Evolutionary conservation across 2,329 filamentous ascomycete genomes (phyloP), one percentile per base, ranked within the genome.

Genomic region (Penicillium aurantiogriseum): DNA sequence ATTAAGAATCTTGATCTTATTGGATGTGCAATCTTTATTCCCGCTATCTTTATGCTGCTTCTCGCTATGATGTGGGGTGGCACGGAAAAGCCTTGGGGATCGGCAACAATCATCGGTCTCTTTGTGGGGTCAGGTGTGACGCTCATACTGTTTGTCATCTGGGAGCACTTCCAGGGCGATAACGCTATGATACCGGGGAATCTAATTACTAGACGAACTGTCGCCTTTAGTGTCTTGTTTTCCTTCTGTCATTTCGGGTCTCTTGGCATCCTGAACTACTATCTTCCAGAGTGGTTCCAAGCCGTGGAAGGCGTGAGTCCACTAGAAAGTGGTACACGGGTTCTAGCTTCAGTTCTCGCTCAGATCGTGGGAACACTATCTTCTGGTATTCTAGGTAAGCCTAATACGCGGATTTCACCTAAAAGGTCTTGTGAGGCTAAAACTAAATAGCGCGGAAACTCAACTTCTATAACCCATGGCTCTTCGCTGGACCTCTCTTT

Each of bases 61-160:
- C 54, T 71, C 13, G 66, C 67, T 23, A 45, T 71, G 36, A 46
- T 64, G 50, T 71, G 66, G 64, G 68, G 67, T 19, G 68, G 67
- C 6, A 52, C 36, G 2, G 38, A 54, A 25, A 64, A 67, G 40
- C 9, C 53, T 13, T 70, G 67, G 67, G 42, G 49, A 11, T 63
- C 59, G 2, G 58, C 66, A 3, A 65, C 51, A 5, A 60, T 70
- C 21, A 67, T 71, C 51, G 67, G 64, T 21, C 61, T 71, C 7
- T 58, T 71, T 17, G 25, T 54, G 15, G 60, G 55, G 9, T 54
- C 45, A 19, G 60, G 21, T 25, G 52, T 43, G 25, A 48, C 29
- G 15, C 38, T 56, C 21, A 47, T 51, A 4, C 19, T 55, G 1
- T 58, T 58, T 33, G 52, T 51, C 13, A 19, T 0, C 29, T 57